phyloP scores from a whole-genome alignment of 768 basidiomycete species.

The Strobilomyces echinocephalus region DNA sequence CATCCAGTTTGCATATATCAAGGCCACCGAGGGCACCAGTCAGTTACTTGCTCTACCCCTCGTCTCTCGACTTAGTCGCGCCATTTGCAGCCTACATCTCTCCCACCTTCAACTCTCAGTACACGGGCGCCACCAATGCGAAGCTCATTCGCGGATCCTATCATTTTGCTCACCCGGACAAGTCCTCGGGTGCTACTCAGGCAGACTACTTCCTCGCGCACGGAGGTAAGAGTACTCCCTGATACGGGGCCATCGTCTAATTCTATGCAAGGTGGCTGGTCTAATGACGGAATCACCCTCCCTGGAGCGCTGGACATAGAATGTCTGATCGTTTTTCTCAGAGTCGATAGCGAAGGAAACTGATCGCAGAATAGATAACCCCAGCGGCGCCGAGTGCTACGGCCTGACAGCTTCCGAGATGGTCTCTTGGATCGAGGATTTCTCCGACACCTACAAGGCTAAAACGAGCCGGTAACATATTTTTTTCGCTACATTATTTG shows the following conservation, averaged over 20 bases:
- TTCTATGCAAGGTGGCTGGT: conserved; percentile 43
- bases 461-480: conserved; percentile 40
- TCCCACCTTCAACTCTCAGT: conserved; percentile 43
- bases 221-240: conserved; percentile 36
- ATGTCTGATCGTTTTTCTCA: conserved; percentile 29
- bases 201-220: conserved; percentile 55
- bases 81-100: conserved; percentile 19
- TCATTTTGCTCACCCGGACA: conserved; percentile 56
- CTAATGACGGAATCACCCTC: conserved; percentile 52
- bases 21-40: conserved; percentile 64
- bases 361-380: conserved; percentile 39
- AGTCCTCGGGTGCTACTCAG: conserved; percentile 52
- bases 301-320: conserved; percentile 64
- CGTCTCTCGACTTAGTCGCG: background rate
- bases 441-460: conserved; percentile 55
- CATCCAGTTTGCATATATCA: conserved; percentile 56
- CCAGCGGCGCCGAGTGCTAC: conserved; percentile 50
- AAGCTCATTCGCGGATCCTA: conserved; percentile 57
- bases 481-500: background rate
- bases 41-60: conserved; percentile 6
- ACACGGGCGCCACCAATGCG: conserved; percentile 50
- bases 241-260: background rate
- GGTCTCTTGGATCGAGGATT: conserved; percentile 61
- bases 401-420: conserved; percentile 48
- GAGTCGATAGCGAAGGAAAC: background rate